Evolutionary conservation across 2,329 filamentous ascomycete species (phyloP).

Genomic region (Macrophomina tecta): DNA sequence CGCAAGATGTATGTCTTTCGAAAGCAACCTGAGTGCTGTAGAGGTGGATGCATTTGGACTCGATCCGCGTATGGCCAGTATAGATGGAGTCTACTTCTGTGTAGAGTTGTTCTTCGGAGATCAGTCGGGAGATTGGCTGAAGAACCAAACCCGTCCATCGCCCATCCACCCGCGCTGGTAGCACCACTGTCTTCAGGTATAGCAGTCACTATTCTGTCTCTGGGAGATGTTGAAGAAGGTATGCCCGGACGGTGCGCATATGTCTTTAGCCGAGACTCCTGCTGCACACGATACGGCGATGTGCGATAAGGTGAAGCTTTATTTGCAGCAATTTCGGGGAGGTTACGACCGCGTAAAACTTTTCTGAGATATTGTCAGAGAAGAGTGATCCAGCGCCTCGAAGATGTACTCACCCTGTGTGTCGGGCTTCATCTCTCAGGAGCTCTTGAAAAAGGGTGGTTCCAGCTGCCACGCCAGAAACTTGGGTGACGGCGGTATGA

Average conservation of each 20-base stretch:
- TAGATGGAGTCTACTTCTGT: constrained; percentile 86
- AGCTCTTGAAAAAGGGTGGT: constrained; percentile 34
- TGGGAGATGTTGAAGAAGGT: constrained; percentile 14
- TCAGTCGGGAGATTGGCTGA: constrained; percentile 70
- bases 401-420: constrained; percentile 31
- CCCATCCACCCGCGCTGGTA: constrained; percentile 38
- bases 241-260: too few species aligned
- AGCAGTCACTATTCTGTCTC: constrained; percentile 28
- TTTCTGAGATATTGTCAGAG: not conserved
- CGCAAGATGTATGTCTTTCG: constrained; percentile 57
- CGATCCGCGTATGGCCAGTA: constrained; percentile 81
- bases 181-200: constrained; percentile 38
- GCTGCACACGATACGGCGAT: too few species aligned
- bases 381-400: not conserved
- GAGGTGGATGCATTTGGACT: constrained; percentile 85
- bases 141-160: constrained; percentile 51
- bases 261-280: too few species aligned
- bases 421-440: constrained; percentile 35
- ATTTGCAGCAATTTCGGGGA: too few species aligned
- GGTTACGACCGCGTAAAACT: too few species aligned
- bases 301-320: too few species aligned
- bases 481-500: constrained; percentile 36
- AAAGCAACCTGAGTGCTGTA: constrained; percentile 66
- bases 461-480: constrained; percentile 28
- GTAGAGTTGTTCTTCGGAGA: constrained; percentile 78